These are phyloP conservation scores for Citrus australasica DNA, from an alignment of 345 rosid species.

Conservation along the genomic window DNA sequence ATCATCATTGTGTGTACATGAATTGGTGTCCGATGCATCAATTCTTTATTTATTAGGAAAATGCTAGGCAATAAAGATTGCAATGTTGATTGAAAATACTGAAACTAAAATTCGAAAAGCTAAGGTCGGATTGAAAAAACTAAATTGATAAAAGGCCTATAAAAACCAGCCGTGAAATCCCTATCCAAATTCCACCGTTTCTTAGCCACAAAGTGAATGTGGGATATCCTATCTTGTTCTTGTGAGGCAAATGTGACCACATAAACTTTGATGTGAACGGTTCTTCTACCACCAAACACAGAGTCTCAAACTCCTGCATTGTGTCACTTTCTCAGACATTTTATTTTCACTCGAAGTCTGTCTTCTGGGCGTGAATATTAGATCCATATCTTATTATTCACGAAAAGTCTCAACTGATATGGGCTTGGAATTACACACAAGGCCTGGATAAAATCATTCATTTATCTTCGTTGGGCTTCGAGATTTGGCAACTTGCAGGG, in stretches of 20 bases:
- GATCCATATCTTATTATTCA: background rate
- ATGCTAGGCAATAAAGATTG: background rate
- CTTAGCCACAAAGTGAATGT: background rate
- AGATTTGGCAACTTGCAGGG: too few species aligned
- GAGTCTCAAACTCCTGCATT: background rate
- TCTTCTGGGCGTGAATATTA: too few species aligned
- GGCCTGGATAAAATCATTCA: too few species aligned
- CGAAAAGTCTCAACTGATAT: too few species aligned
- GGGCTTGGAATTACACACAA: too few species aligned
- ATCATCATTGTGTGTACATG: too few species aligned
- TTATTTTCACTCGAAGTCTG: background rate
- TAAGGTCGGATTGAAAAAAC: background rate
- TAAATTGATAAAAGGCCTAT: background rate
- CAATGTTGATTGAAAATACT: background rate
- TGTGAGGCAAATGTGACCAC: slow-evolving; percentile 17
- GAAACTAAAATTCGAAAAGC: background rate
- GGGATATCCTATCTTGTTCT: background rate
- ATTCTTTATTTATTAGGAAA: background rate
- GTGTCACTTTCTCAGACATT: slow-evolving; percentile 1
- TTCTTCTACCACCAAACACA: background rate
- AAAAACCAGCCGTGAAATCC: background rate
- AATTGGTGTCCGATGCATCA: too few species aligned
- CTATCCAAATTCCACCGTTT: background rate
- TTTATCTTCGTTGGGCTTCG: too few species aligned
- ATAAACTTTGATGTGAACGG: background rate